These are phyloP conservation scores for Polytrichum formosum DNA, from an alignment of 225 moss, liverwort and hornwort species.

Conservation along the genomic window DNA sequence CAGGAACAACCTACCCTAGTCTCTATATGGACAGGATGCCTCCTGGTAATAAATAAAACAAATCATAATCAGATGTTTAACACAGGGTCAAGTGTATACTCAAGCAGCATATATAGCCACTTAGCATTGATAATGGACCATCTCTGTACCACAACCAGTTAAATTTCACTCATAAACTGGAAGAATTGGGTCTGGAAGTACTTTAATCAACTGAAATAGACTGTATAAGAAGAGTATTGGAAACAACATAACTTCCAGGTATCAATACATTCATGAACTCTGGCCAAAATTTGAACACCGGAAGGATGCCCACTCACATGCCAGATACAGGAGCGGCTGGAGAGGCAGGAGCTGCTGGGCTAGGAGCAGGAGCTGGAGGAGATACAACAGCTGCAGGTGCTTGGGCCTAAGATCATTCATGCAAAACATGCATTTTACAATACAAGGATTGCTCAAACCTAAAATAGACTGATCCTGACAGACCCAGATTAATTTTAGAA, in stretches of 20 bases:
- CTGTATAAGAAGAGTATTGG: neutral
- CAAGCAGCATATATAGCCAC: no score
- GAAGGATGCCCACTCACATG: constrained; percentile 23
- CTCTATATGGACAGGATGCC: no score
- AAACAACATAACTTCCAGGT: no score
- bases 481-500: neutral
- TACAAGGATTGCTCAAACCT: neutral
- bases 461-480: neutral
- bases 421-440: neutral
- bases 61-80: no score
- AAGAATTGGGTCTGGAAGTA: neutral
- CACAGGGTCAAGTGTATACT: no score
- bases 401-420: constrained; percentile 9
- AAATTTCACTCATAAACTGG: neutral
- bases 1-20: no score
- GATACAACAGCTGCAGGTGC: constrained; percentile 25
- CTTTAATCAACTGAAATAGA: neutral
- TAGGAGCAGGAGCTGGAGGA: constrained; percentile 36
- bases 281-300: neutral
- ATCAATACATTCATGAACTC: no score
- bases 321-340: constrained; percentile 29
- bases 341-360: constrained; percentile 32
- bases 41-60: no score
- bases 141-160: neutral
- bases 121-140: no score